Evolutionary conservation across 2,329 filamentous ascomycete species (phyloP), one percentile per base, ranked within the genome.

Genomic region (Rachicladosporium sp.): DNA sequence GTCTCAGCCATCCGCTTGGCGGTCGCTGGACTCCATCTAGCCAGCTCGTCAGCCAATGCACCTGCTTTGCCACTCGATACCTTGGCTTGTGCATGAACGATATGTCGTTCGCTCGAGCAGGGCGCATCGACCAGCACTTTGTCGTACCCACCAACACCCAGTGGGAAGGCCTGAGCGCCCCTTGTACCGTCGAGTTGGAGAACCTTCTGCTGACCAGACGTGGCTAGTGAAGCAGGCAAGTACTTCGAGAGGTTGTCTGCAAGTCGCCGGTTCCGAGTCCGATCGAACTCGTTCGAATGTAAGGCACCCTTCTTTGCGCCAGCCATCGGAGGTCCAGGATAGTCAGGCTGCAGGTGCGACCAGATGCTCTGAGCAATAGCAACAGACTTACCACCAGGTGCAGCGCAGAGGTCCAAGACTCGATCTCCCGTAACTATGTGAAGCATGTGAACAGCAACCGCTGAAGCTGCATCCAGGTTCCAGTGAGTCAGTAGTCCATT

Each of bases 121-220:
- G 63, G 61, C 4, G 61, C 61, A 40, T 66, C 62, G 5, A 65
- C 51, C 3, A 65, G 51, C 0, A 65, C 59, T 37, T 59, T 61
- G 40, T 65, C 63, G 44, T 63, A 66, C 6, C 56, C 55, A 3
- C 53, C 55, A 1, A 49, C 45, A 0, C 57, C 57, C 5, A 53
- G 47, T 0, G 53, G 52, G 1, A 58, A 45, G 21, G 49, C 47
- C n/a, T 43, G 46, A n/a, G 43, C 46, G n/a, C 45, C 47, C 12
- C 43, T 43, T 4, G 47, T 43, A 4, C 40, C 50, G 38, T 56
- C 50, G 2, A 51, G 34, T 12, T 49, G 49, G 10, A 53, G 41
- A 6, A 51, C 46, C 8, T 50, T 50, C 3, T 38, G 33, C 8
- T 46, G 43, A 1, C 19, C 29, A 30, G 40, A 7, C 10, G 27